phyloP scores from a whole-genome alignment of 2,329 filamentous ascomycete species.

The Trichoderma koningii region DNA sequence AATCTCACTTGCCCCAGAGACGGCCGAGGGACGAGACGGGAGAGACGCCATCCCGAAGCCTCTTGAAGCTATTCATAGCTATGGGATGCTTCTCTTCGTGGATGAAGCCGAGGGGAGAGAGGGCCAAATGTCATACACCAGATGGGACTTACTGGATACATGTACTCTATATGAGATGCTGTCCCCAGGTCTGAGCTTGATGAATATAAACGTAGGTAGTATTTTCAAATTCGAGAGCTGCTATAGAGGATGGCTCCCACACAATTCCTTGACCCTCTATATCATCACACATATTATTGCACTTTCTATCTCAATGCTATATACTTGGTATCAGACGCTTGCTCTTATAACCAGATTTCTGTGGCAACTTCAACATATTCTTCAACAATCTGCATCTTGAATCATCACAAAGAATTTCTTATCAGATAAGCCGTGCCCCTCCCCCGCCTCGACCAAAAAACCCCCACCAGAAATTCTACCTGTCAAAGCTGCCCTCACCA shows the following conservation, averaged over 20 bases:
- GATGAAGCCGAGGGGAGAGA: neutral
- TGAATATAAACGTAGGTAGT: too few species aligned
- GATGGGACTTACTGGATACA: too few species aligned
- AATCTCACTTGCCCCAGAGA: neutral
- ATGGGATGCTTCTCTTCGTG: neutral
- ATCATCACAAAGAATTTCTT: neutral
- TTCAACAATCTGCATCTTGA: neutral
- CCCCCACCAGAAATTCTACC: conserved; percentile 1
- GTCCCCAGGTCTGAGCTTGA: too few species aligned
- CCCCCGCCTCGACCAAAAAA: conserved; percentile 14
- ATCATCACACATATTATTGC: too few species aligned
- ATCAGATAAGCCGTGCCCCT: conserved; percentile 24
- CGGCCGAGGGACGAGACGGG: neutral
- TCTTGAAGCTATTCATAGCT: neutral
- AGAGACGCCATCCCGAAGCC: conserved; percentile 6
- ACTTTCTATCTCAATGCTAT: too few species aligned
- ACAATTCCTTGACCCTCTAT: too few species aligned
- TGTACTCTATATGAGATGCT: too few species aligned
- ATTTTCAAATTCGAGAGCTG: too few species aligned
- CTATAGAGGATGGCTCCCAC: too few species aligned
- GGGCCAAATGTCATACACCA: too few species aligned
- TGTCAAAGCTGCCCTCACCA: neutral
- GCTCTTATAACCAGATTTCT: too few species aligned
- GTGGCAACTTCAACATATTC: too few species aligned
- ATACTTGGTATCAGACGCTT: neutral